Base-by-base conservation (phyloP, 2,329 filamentous ascomycete genomes). In the Colletotrichum simmondsii region DNA sequence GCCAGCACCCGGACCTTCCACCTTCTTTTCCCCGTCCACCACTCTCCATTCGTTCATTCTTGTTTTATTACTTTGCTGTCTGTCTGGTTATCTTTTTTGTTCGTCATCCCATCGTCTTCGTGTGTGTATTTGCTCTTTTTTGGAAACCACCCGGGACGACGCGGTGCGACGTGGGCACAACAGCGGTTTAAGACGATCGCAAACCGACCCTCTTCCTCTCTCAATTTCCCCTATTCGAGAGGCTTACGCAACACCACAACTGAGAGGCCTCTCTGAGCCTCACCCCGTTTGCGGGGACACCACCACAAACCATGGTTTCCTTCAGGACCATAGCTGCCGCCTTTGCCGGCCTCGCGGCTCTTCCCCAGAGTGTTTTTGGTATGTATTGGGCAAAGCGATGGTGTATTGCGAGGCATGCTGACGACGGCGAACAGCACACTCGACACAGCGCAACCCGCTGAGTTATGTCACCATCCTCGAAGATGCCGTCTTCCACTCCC, bases 401-500 rank as follows among this genome's bases (percentile, higher is more conserved):
- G n/a, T 12, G 19, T 42, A n/a, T 7, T 32, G 32, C 16, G 16
- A 30, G 14, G 26, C 35, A 59, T 56, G 32, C 49, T 49, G 42
- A 49, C 42, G 42, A n/a, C 42, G 42, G 19, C 49, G 28, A 16
- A 14, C 52, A 91, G 93, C 92, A 75, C 90, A 93, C 81, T 97
- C 95, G 0, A 87, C 89, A 62, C 89, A 91, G 75, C 90, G 96
- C 77, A 94, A 94, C 78, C 94, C 95, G 37, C 87, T 99, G 74
- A 90, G 88, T 76, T 91, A 93, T 79, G 86, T 98, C 62, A 92
- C 92, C 14, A 86, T 91, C 59, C 84, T 98, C 75, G 92, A 95
- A 74, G 90, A 95, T 79, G 89, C 93, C 37, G 88, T 91, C 73
- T 93, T 99, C 75, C 91, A 94, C 78, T 94, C 95, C 0, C 92